Evolutionary conservation across 768 basidiomycete species (phyloP).

Genomic region (Tephrocybe rancida): DNA sequence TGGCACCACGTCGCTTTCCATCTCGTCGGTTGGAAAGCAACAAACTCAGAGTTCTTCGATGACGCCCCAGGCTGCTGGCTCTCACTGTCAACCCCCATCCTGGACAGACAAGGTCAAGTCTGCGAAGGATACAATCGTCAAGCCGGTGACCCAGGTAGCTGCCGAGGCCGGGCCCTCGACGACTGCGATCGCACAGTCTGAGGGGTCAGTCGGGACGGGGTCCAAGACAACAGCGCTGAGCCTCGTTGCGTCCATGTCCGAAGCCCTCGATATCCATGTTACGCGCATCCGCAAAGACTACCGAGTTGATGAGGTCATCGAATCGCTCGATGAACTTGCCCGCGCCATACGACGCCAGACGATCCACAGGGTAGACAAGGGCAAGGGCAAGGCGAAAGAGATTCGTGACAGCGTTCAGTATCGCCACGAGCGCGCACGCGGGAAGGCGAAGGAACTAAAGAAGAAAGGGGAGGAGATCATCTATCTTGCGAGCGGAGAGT

Average conservation of each 20-base stretch:
- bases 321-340: conserved; percentile 60
- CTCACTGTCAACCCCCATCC: conserved; percentile 17
- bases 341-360: conserved; percentile 54
- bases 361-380: conserved; percentile 44
- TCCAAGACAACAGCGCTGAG: conserved; percentile 35
- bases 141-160: conserved; percentile 29
- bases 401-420: conserved; percentile 47
- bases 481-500: conserved; percentile 39
- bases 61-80: conserved; percentile 1
- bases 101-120: conserved; percentile 27
- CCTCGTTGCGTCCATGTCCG: conserved; percentile 47
- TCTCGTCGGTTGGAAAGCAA: conserved; percentile 23
- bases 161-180: conserved; percentile 31
- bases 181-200: conserved; percentile 25
- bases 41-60: conserved; percentile 16
- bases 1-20: conserved; percentile 45
- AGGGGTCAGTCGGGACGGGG: conserved; percentile 12
- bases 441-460: conserved; percentile 54
- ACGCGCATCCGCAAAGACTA: conserved; percentile 49
- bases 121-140: conserved; percentile 38
- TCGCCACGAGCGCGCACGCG: conserved; percentile 54
- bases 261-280: conserved; percentile 45
- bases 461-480: conserved; percentile 50
- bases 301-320: conserved; percentile 51
- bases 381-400: conserved; percentile 47